phyloP scores from a whole-genome alignment of 2,329 filamentous ascomycete genomes.

The Paecilomyces sp. region DNA sequence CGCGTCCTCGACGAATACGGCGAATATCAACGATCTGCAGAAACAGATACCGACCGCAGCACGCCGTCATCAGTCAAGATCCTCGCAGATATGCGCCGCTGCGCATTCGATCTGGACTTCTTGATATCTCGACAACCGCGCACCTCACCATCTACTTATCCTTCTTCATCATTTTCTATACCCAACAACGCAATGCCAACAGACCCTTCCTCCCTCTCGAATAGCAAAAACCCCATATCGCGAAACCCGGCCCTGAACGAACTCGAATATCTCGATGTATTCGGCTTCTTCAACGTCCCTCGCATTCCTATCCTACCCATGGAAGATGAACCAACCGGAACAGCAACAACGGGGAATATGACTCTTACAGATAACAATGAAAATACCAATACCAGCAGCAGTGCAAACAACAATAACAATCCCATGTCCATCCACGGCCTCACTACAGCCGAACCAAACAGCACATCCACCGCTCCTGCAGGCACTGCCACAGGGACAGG shows the following conservation, averaged over 20 bases:
- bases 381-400: constrained; percentile 13
- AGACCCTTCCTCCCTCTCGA: constrained; percentile 1
- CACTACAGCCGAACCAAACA: constrained; percentile 13
- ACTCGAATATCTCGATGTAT: constrained; percentile 84
- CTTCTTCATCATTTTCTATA: constrained; percentile 25
- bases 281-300: constrained; percentile 91
- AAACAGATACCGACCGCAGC: constrained; percentile 59
- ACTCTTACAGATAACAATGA: constrained; percentile 10
- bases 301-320: constrained; percentile 48
- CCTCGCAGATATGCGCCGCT: constrained; percentile 82
- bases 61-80: constrained; percentile 81
- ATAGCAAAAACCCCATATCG: constrained; percentile 40
- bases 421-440: constrained; percentile 31
- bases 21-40: constrained; percentile 60
- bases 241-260: constrained; percentile 69
- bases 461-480: constrained; percentile 13
- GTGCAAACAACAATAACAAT: constrained; percentile 17
- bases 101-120: constrained; percentile 83
- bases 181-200: constrained; percentile 16
- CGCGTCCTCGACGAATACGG: constrained; percentile 80
- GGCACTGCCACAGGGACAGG: constrained; percentile 4
- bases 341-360: constrained; percentile 6
- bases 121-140: constrained; percentile 75
- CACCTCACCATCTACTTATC: constrained; percentile 20
- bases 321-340: constrained; percentile 3